Conservation (phyloP, 257 asterid genomes). For the Gentiana dahurica region DNA sequence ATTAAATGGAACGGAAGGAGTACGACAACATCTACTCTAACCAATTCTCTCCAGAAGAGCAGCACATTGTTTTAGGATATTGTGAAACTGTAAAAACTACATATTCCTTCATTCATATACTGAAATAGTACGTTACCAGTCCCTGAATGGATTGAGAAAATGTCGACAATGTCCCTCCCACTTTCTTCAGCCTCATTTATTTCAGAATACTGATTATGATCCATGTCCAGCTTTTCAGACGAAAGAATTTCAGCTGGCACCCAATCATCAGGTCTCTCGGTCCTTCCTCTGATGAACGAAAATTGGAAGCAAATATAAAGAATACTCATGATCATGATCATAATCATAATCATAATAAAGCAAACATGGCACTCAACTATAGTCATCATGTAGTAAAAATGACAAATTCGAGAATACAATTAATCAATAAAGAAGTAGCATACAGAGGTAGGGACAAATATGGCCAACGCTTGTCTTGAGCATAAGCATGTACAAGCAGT, state of each 20-base stretch:
- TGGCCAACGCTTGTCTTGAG: conserved; percentile 93
- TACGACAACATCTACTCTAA: no score
- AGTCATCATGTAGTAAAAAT: no score
- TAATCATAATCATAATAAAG: no score
- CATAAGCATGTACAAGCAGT: conserved; percentile 82
- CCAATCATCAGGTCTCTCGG: conserved; percentile 92
- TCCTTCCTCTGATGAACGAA: conserved; percentile 41
- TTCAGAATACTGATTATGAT: conserved; percentile 23
- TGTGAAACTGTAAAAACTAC: no score
- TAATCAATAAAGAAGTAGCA: conserved; percentile 22
- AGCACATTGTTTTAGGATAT: no score
- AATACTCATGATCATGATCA: no score
- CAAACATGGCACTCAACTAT: no score
- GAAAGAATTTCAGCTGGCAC: conserved; percentile 57
- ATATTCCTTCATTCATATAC: no score
- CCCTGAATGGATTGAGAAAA: conserved; percentile 49
- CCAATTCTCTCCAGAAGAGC: no score
- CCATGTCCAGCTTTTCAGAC: conserved; percentile 12
- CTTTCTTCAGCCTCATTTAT: conserved; percentile 28
- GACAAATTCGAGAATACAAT: background rate
- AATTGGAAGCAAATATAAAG: background rate
- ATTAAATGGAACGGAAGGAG: no score
- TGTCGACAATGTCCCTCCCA: conserved; percentile 30
- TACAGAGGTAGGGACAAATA: conserved; percentile 88
- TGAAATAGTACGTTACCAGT: background rate